phyloP scores from a whole-genome alignment of 2,329 filamentous ascomycete genomes.

The Helminthosporium solani region DNA sequence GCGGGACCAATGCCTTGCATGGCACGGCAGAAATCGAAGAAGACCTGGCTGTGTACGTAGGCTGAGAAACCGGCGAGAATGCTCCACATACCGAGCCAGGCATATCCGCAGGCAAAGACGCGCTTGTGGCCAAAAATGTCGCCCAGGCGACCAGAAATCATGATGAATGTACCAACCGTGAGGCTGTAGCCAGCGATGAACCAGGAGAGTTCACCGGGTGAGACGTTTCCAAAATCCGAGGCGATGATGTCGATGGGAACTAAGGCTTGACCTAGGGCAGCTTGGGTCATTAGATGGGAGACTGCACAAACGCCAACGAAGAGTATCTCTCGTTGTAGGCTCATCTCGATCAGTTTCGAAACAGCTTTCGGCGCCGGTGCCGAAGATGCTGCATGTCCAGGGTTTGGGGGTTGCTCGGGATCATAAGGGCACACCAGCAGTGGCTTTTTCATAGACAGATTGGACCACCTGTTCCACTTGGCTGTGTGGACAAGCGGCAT shows the following conservation, averaged over 20 bases:
- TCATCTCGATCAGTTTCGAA: slow-evolving; percentile 17
- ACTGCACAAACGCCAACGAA: slow-evolving; percentile 31
- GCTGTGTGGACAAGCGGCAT: neutral
- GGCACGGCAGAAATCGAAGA: slow-evolving; percentile 39
- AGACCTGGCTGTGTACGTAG: slow-evolving; percentile 34
- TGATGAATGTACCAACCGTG: slow-evolving; percentile 49
- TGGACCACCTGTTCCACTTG: neutral
- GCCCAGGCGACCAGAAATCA: slow-evolving; percentile 48
- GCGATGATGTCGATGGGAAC: slow-evolving; percentile 50
- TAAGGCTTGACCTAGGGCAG: slow-evolving; percentile 34
- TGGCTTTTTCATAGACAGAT: neutral
- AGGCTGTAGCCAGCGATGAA: slow-evolving; percentile 47
- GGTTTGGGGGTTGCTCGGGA: neutral
- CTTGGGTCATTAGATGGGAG: slow-evolving; percentile 34
- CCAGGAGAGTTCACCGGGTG: slow-evolving; percentile 48
- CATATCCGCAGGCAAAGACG: slow-evolving; percentile 44
- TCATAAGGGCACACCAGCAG: slow-evolving; percentile 1
- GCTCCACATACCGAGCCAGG: slow-evolving; percentile 45
- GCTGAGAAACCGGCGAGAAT: slow-evolving; percentile 42
- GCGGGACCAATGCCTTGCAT: slow-evolving; percentile 46
- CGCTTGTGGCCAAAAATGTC: slow-evolving; percentile 48
- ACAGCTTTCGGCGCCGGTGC: neutral
- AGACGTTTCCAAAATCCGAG: slow-evolving; percentile 42
- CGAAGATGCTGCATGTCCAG: neutral
- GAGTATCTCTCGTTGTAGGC: slow-evolving; percentile 19